Conservation (phyloP, 257 asterid genomes). For the Galeopsis tetrahit region DNA sequence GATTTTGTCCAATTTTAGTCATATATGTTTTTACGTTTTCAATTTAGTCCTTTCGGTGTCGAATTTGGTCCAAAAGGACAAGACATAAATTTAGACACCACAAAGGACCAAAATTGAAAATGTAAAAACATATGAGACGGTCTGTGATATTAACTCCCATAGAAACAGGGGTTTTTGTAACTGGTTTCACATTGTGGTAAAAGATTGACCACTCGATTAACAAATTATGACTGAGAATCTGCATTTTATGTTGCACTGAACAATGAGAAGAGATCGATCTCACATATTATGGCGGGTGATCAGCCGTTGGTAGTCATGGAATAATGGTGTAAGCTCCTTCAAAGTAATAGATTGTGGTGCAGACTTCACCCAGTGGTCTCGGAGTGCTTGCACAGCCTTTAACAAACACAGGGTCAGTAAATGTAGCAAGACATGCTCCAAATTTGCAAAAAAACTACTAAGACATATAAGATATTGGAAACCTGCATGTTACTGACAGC, state of each 20-base stretch:
- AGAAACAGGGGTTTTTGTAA: background rate
- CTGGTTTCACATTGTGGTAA: background rate
- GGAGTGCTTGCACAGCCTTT: slow-evolving; percentile 78
- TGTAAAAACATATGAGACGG: too few relatives aligned
- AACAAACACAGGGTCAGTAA: slow-evolving; percentile 33
- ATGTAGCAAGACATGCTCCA: slow-evolving; percentile 27
- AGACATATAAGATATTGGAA: slow-evolving; percentile 22
- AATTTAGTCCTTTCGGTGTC: too few relatives aligned
- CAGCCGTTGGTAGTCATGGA: slow-evolving; percentile 80
- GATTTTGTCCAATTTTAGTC: too few relatives aligned
- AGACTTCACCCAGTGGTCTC: slow-evolving; percentile 76
- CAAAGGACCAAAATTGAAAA: too few relatives aligned
- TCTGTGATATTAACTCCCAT: too few relatives aligned
- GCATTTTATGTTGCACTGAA: slow-evolving; percentile 12
- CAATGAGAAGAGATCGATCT: slow-evolving; percentile 40
- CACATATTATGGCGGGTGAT: slow-evolving; percentile 69
- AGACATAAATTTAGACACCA: too few relatives aligned
- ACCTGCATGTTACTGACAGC: slow-evolving; percentile 63
- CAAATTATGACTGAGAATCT: slow-evolving; percentile 1
- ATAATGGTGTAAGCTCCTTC: slow-evolving; percentile 86
- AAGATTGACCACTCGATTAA: background rate
- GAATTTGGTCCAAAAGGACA: too few relatives aligned
- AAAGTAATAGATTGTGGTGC: slow-evolving; percentile 62
- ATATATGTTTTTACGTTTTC: too few relatives aligned
- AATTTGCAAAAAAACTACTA: slow-evolving; percentile 11